phyloP scores from a whole-genome alignment of 1,284 basidiomycete genomes.

The Blastosporella zonata region DNA sequence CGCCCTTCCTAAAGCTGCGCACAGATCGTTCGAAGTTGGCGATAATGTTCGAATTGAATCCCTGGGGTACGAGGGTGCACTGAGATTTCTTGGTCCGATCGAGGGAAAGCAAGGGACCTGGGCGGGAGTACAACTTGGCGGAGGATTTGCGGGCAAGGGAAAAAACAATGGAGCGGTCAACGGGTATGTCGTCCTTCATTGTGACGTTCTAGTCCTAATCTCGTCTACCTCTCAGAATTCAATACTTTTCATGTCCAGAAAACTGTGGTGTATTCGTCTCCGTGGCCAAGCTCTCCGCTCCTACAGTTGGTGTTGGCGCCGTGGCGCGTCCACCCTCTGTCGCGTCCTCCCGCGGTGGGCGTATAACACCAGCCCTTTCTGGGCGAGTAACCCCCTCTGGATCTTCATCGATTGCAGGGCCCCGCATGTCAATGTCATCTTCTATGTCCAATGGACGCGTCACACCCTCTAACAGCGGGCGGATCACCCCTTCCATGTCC shows the following conservation, averaged over 20 bases:
- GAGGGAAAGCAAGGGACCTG: slow-evolving; percentile 84
- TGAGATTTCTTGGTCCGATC: slow-evolving; percentile 80
- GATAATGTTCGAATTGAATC: slow-evolving; percentile 84
- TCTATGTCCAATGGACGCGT: slow-evolving; percentile 41
- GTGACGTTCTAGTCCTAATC: neutral
- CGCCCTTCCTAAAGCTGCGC: slow-evolving; percentile 41
- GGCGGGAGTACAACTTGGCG: slow-evolving; percentile 89
- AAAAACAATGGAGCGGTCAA: slow-evolving; percentile 93
- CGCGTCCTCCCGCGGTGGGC: slow-evolving; percentile 67
- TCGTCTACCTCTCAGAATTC: slow-evolving; percentile 46
- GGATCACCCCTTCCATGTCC: slow-evolving; percentile 36
- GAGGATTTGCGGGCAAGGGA: slow-evolving; percentile 86
- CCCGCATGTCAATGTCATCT: slow-evolving; percentile 26
- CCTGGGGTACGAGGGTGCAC: slow-evolving; percentile 78
- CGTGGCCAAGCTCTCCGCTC: slow-evolving; percentile 73
- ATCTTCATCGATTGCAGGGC: slow-evolving; percentile 27
- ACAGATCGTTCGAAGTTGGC: slow-evolving; percentile 61
- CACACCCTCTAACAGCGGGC: slow-evolving; percentile 42
- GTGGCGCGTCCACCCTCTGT: slow-evolving; percentile 74
- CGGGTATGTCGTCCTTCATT: slow-evolving; percentile 58
- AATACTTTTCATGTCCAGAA: slow-evolving; percentile 85
- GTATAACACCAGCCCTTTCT: slow-evolving; percentile 48
- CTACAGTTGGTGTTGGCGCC: slow-evolving; percentile 58
- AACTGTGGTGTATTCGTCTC: slow-evolving; percentile 91
- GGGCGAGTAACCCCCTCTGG: slow-evolving; percentile 46